Evolutionary conservation across 1,284 basidiomycete species (phyloP).

Genomic region (Puccinia polysora): DNA sequence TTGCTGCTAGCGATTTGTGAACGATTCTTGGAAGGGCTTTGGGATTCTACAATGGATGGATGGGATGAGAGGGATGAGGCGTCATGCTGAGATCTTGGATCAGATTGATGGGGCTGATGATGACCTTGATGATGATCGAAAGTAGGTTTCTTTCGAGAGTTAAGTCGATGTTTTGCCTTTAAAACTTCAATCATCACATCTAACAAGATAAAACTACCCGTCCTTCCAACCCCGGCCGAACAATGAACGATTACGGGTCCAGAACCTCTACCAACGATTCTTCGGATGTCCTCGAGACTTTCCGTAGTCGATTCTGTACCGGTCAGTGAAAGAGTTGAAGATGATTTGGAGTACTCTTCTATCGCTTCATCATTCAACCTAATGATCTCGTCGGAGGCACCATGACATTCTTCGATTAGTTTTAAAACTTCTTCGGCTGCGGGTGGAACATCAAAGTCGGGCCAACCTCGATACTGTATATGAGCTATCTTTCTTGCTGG

Average conservation of each 20-base stretch:
- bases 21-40: too few relatives aligned
- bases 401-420: constrained; percentile 63
- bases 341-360: constrained; percentile 52
- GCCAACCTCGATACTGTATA: constrained; percentile 85
- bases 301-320: too few relatives aligned
- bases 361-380: constrained; percentile 49
- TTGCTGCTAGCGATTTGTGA: too few relatives aligned
- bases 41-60: too few relatives aligned
- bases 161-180: constrained; percentile 56
- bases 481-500: constrained; percentile 59
- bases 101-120: background rate
- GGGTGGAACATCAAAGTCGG: constrained; percentile 86
- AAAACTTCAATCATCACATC: constrained; percentile 78
- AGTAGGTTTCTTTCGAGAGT: constrained; percentile 45
- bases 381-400: constrained; percentile 60
- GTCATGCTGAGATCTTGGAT: background rate
- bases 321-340: too few relatives aligned
- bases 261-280: constrained; percentile 57
- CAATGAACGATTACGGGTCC: constrained; percentile 69
- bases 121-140: background rate
- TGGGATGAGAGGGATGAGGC: too few relatives aligned
- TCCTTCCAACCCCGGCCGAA: constrained; percentile 84
- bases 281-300: constrained; percentile 55
- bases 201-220: constrained; percentile 82
- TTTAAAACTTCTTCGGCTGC: constrained; percentile 68